These are phyloP conservation scores for Azolla pinnata DNA, from an alignment of 75 land plant species.

Conservation along the genomic window DNA sequence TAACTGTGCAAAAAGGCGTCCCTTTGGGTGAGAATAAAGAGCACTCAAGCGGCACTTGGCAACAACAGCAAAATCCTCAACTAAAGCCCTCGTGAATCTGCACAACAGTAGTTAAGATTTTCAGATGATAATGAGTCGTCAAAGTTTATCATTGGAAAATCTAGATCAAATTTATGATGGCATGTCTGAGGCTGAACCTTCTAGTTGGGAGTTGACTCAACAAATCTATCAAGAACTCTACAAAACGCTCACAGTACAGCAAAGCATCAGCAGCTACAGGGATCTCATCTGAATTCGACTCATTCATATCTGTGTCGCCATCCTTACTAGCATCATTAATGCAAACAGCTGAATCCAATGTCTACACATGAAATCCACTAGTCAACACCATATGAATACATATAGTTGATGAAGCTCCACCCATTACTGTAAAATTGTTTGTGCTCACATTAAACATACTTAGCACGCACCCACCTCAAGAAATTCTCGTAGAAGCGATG, in stretches of 20 bases:
- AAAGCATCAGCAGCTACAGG: conserved; percentile 56
- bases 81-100: conserved; percentile 70
- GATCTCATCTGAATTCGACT: conserved; percentile 9
- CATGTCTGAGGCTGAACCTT: conserved; percentile 36
- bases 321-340: conserved; percentile 7
- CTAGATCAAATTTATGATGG: background rate
- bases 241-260: conserved; percentile 88
- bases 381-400: too few relatives aligned
- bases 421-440: too few relatives aligned
- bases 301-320: conserved; percentile 9
- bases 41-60: conserved; percentile 87
- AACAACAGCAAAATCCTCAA: conserved; percentile 78
- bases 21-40: conserved; percentile 68
- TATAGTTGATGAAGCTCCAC: too few relatives aligned
- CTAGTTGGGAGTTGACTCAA: conserved; percentile 93
- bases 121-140: background rate
- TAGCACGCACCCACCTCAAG: conserved; percentile 42
- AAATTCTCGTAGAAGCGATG: conserved; percentile 71
- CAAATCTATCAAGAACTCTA: conserved; percentile 91
- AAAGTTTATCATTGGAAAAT: background rate
- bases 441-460: background rate
- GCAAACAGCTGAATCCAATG: conserved; percentile 53
- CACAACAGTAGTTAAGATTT: background rate
- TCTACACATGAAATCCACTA: conserved; percentile 21
- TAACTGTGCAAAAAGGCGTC: conserved; percentile 75